A percentile compares a stretch with the other conserved stretches of the same genome.
These are phyloP conservation scores for Clonostachys sp. DNA, from an alignment of 2,329 filamentous ascomycete species.

Conservation along the genomic window DNA sequence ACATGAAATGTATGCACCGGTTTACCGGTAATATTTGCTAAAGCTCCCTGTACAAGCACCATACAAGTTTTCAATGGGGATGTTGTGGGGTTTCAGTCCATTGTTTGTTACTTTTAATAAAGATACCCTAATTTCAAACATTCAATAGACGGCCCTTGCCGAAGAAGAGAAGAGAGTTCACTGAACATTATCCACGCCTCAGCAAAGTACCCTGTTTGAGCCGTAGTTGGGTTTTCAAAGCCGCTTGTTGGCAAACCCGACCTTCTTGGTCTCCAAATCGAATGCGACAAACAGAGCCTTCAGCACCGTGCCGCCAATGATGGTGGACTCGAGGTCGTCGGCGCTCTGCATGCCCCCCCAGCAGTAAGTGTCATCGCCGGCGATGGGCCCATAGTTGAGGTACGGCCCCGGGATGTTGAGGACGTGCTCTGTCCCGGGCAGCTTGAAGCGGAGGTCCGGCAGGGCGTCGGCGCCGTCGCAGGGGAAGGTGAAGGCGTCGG, in stretches of 20 bases:
- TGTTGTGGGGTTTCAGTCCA: too few relatives aligned
- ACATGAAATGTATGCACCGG: too few relatives aligned
- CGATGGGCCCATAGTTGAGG: slow-evolving; percentile 48
- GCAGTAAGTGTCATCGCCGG: slow-evolving; percentile 50
- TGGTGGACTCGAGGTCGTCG: slow-evolving; percentile 43
- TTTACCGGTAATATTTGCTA: too few relatives aligned
- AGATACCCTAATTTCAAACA: too few relatives aligned
- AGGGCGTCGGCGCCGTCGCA: slow-evolving; percentile 47
- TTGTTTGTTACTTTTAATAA: too few relatives aligned
- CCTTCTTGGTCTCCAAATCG: slow-evolving; percentile 39
- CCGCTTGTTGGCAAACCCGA: slow-evolving; percentile 39
- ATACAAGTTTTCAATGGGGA: too few relatives aligned
- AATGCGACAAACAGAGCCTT: slow-evolving; percentile 75
- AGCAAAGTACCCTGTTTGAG: neutral
- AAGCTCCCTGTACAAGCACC: too few relatives aligned
- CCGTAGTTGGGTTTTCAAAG: slow-evolving; percentile 10
- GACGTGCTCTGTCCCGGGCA: slow-evolving; percentile 45
- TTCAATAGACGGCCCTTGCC: too few relatives aligned
- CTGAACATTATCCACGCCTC: too few relatives aligned
- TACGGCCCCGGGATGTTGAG: slow-evolving; percentile 49
- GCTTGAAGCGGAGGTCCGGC: slow-evolving; percentile 51
- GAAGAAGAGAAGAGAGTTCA: too few relatives aligned
- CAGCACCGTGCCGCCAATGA: slow-evolving; percentile 76
- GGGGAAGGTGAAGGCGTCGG: slow-evolving; percentile 51
- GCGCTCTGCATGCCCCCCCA: slow-evolving; percentile 71